Conservation (phyloP, 345 rosid species). For the Arabidopsis thaliana region DNA sequence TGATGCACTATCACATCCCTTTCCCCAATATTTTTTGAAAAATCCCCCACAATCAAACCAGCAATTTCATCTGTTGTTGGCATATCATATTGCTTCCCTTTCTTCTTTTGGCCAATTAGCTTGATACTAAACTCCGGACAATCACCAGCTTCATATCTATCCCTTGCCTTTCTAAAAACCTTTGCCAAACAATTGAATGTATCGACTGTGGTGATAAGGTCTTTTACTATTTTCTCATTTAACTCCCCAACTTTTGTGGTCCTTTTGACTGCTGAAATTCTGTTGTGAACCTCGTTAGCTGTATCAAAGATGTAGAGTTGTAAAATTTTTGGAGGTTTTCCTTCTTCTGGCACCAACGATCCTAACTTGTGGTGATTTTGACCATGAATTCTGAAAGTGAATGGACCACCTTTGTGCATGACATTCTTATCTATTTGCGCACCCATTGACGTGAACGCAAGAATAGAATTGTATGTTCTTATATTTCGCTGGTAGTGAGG, state of each 20-base stretch:
- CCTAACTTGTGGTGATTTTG: slow-evolving; percentile 1
- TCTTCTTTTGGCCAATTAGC: not conserved
- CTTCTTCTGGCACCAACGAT: not conserved
- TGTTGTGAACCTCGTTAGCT: not conserved
- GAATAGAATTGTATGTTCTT: not conserved
- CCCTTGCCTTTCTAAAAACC: not conserved
- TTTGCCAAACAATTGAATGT: not conserved
- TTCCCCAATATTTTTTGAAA: not conserved
- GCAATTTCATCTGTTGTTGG: not conserved
- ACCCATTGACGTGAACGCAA: not conserved
- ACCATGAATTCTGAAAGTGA: not conserved
- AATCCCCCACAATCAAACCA: not conserved
- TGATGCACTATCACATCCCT: not conserved
- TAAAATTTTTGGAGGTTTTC: not conserved
- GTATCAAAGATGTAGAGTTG: slow-evolving; percentile 5
- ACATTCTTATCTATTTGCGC: not conserved
- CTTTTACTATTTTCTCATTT: not conserved
- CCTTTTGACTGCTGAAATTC: not conserved
- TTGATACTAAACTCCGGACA: not conserved
- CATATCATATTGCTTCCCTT: not conserved
- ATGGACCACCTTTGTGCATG: not conserved
- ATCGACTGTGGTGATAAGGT: not conserved
- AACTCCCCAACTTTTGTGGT: not conserved
- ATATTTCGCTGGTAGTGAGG: not conserved
- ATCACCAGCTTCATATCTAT: not conserved